Evolutionary conservation across 163 green algal genomes (phyloP).

Genomic region (Chlamydomonas reinhardtii): DNA sequence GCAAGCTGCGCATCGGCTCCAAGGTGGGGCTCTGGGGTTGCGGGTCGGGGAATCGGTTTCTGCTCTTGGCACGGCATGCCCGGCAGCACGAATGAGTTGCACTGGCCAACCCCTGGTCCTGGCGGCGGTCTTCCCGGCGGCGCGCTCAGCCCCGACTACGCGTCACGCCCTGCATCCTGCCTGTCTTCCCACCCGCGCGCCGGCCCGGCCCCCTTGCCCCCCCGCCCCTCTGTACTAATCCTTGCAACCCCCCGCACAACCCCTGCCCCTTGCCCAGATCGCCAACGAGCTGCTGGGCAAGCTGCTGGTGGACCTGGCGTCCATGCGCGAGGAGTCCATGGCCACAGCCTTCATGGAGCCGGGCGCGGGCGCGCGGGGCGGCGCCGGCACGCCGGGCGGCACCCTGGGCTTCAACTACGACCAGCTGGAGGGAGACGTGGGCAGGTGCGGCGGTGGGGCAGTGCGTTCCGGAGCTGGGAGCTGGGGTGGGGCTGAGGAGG

Average conservation of each 20-base stretch:
- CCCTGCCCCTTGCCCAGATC: slow-evolving; percentile 58
- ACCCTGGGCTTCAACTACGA: slow-evolving; percentile 41
- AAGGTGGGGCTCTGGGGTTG: slow-evolving; percentile 54
- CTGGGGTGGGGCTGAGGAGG: neutral
- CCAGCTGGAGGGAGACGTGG: slow-evolving; percentile 40
- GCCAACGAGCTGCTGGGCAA: slow-evolving; percentile 89
- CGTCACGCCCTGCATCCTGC: too few species aligned
- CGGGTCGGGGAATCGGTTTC: too few species aligned
- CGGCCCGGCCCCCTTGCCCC: too few species aligned
- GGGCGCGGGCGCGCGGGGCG: neutral
- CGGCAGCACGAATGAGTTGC: too few species aligned
- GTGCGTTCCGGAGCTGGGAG: neutral
- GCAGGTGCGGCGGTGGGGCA: slow-evolving; percentile 7
- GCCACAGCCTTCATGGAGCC: slow-evolving; percentile 62
- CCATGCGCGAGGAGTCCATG: slow-evolving; percentile 87
- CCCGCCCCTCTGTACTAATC: too few species aligned
- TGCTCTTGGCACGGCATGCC: too few species aligned
- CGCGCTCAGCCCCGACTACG: too few species aligned
- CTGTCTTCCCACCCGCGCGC: too few species aligned
- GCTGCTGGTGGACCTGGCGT: slow-evolving; percentile 93
- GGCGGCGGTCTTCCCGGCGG: too few species aligned
- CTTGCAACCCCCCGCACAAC: too few species aligned
- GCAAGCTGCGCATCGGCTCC: slow-evolving; percentile 92
- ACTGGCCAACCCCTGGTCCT: too few species aligned
- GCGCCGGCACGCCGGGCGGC: neutral